phyloP scores from a whole-genome alignment of 495 filamentous ascomycete genomes.

The Talaromyces adpressus region DNA sequence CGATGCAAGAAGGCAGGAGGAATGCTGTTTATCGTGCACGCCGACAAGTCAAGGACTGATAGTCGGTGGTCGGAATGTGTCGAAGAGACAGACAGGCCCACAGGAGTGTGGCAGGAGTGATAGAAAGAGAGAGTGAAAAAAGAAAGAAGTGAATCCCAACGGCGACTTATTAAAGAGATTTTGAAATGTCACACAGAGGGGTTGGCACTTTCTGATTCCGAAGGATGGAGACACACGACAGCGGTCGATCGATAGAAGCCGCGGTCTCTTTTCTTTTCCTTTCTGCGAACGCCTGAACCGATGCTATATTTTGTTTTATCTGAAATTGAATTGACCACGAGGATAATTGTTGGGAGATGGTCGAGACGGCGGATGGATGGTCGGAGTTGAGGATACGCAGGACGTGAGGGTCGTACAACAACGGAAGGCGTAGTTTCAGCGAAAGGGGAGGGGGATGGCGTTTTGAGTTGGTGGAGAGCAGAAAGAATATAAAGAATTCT shows the following conservation, averaged over 20 bases:
- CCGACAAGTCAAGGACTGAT: slow-evolving; percentile 22
- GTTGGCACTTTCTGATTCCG: background rate
- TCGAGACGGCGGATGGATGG: background rate
- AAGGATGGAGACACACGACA: background rate
- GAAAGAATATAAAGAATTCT: slow-evolving; percentile 11
- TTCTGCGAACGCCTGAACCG: background rate
- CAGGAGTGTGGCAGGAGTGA: slow-evolving; percentile 2
- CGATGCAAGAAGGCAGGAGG: slow-evolving; percentile 16
- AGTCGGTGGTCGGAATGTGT: slow-evolving; percentile 9
- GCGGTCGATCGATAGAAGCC: background rate
- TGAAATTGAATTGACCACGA: background rate
- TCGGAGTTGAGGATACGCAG: background rate
- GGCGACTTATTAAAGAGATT: background rate
- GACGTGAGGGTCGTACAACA: background rate
- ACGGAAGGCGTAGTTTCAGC: slow-evolving; percentile 3
- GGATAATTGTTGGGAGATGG: background rate
- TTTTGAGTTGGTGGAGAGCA: background rate
- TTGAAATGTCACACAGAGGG: slow-evolving; percentile 4
- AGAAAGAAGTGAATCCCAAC: slow-evolving; percentile 10
- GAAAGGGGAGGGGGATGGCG: background rate
- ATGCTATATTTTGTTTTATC: background rate
- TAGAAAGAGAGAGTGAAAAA: slow-evolving; percentile 12
- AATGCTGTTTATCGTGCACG: slow-evolving; percentile 32
- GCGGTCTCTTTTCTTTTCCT: background rate
- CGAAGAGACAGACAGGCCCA: slow-evolving; percentile 13